Percentiles rank a stretch among this genome's conserved stretches.
Conservation (phyloP, 192 early-diverging fungal species). For the Martensiomyces pterosporus region DNA sequence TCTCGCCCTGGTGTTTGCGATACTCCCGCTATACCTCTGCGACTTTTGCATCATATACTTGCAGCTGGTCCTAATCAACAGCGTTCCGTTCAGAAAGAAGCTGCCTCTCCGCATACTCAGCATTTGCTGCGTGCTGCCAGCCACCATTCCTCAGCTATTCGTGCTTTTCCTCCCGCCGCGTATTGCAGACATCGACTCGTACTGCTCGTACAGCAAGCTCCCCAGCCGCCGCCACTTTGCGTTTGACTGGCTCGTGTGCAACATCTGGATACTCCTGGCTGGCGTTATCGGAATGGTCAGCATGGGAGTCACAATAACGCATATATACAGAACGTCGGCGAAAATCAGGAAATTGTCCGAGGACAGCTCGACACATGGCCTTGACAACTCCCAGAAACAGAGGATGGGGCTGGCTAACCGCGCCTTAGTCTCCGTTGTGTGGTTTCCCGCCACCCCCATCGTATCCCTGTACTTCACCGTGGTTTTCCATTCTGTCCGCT, state of each 20-base stretch:
- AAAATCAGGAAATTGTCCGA: background rate
- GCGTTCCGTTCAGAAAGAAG: background rate
- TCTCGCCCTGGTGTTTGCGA: background rate
- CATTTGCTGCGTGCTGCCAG: background rate
- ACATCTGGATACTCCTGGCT: constrained; percentile 25
- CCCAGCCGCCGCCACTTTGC: constrained; percentile 20
- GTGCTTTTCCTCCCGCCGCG: constrained; percentile 14
- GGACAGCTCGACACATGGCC: background rate
- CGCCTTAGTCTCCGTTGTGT: constrained; percentile 25
- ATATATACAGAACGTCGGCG: background rate
- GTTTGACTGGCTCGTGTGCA: constrained; percentile 40
- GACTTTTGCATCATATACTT: background rate
- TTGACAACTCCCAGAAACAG: background rate
- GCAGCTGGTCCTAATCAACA: background rate
- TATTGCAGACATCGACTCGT: constrained; percentile 12
- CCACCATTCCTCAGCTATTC: constrained; percentile 15
- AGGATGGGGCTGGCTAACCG: background rate
- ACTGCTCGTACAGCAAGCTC: constrained; percentile 14
- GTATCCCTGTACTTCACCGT: constrained; percentile 27
- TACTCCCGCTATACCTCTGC: background rate
- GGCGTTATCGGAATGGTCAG: constrained; percentile 15
- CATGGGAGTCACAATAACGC: constrained; percentile 9
- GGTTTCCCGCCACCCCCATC: constrained; percentile 37
- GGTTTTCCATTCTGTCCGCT: constrained; percentile 22
- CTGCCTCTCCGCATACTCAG: background rate